Conservation (phyloP, 805 yeast genomes). For the Tanozyma kutaoensis region DNA sequence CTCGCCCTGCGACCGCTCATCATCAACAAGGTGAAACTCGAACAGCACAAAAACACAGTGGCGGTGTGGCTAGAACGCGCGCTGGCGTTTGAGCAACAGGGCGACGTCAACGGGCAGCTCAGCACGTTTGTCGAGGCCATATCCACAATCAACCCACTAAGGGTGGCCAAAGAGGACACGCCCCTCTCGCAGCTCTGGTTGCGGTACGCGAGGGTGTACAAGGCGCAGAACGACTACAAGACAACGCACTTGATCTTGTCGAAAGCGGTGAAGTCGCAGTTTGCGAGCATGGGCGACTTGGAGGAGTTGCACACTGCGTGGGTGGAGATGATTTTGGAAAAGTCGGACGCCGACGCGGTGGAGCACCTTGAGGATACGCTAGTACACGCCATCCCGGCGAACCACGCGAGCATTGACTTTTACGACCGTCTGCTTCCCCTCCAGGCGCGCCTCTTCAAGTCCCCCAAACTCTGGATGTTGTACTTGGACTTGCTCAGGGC, state of each 20-base stretch:
- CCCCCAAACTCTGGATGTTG: slow-evolving; percentile 56
- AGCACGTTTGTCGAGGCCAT: slow-evolving; percentile 56
- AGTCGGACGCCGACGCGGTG: slow-evolving; percentile 26
- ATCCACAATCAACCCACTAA: slow-evolving; percentile 47
- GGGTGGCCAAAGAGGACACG: slow-evolving; percentile 8
- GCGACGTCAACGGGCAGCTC: slow-evolving; percentile 16
- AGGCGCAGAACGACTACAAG: slow-evolving; percentile 34
- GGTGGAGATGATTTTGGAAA: slow-evolving; percentile 51
- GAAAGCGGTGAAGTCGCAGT: slow-evolving; percentile 62
- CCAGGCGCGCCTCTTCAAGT: slow-evolving; percentile 46
- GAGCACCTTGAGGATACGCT: slow-evolving; percentile 19
- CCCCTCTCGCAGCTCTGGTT: slow-evolving; percentile 57
- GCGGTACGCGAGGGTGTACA: slow-evolving; percentile 53
- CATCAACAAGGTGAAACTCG: slow-evolving; percentile 52
- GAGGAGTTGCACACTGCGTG: slow-evolving; percentile 63
- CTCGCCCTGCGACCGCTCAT: slow-evolving; percentile 43
- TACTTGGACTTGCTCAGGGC: slow-evolving; percentile 46
- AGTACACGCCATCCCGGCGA: slow-evolving; percentile 6
- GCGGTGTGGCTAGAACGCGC: slow-evolving; percentile 60
- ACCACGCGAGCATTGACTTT: slow-evolving; percentile 7
- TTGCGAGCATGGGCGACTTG: slow-evolving; percentile 44
- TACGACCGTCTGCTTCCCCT: slow-evolving; percentile 33
- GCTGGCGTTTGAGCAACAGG: slow-evolving; percentile 22
- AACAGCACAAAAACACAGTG: slow-evolving; percentile 49
- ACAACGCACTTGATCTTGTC: slow-evolving; percentile 52